Evolutionary conservation across 2,329 filamentous ascomycete species (phyloP), one percentile per base, ranked within the genome.

Genomic region (Microcyclospora tardicrescens): DNA sequence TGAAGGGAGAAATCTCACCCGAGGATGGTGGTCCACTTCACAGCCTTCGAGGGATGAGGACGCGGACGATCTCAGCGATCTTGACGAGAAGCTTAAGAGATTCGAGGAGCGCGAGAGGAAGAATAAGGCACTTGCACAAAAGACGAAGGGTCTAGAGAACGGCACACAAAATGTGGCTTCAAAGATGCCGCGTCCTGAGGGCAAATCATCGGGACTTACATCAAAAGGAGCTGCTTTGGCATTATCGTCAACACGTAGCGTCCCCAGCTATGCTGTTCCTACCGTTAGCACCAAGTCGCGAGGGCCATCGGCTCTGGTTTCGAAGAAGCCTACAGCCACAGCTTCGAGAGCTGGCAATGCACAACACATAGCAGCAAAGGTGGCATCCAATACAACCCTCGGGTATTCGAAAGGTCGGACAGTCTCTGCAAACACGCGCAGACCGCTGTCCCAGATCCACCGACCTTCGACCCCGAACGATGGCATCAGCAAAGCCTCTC

Each of bases 361-460:
- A 49, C 73, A 77, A 34, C 73, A 75, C 46, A 70, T 70, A 8
- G 67, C 72, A 10, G 79, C 81, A 1, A 70, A 74, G 15, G 74
- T 73, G 5, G 77, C 77, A 5, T 93, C 86, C 2, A 76, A 79
- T 45, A 87, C 77, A 39, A 94, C 86, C 0, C 71, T 94, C 32
- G 87, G 87, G 12, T 94, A 93, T 57, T 83, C 75, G 40, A 84
- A 81, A 58, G 86, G 87, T 28, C 75, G 84, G 28, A 64, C 65
- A 10, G 64, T 69, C 2, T 67, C 67, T 14, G 59, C 59, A 6
- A 57, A 56, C 16, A 46, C 68, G 4, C 48, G 54, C 10, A 43
- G 42, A 8, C 54, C 55, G 5, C 42, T 56, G 1, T 42, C 47
- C 8, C 38, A 37, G 5, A 46, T 52, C 13, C 46, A 51, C 34